phyloP scores from a whole-genome alignment of 768 basidiomycete genomes.

The Lactarius sanguifluus region DNA sequence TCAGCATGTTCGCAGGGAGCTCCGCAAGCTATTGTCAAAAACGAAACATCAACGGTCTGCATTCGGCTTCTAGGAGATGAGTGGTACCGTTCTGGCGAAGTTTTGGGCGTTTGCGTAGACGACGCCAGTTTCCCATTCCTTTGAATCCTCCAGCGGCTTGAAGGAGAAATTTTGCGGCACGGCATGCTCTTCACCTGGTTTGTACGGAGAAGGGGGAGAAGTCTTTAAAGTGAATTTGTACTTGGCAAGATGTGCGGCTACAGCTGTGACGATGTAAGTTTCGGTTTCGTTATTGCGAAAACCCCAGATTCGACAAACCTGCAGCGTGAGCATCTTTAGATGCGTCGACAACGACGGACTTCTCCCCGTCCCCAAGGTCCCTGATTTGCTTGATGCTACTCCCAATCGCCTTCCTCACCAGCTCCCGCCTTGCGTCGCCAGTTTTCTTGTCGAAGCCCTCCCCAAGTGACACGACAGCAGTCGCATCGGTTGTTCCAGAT shows the following conservation, averaged over 20 bases:
- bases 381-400: conserved; percentile 70
- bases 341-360: conserved; percentile 60
- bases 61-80: neutral
- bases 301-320: conserved; percentile 46
- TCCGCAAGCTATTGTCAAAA: conserved; percentile 65
- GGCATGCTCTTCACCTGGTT: conserved; percentile 55
- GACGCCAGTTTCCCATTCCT: conserved; percentile 72
- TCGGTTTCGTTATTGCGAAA: conserved; percentile 16
- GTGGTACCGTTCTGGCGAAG: conserved; percentile 66
- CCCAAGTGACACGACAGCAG: conserved; percentile 59
- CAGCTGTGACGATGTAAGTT: conserved; percentile 47
- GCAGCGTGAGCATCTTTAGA: conserved; percentile 73
- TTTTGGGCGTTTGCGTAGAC: conserved; percentile 79
- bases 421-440: conserved; percentile 53
- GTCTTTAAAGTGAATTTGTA: conserved; percentile 84
- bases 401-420: conserved; percentile 69
- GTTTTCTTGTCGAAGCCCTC: conserved; percentile 50
- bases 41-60: neutral
- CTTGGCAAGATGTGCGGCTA: conserved; percentile 71
- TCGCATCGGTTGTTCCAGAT: conserved; percentile 39
- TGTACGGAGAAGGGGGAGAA: conserved; percentile 59
- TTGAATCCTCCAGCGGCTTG: conserved; percentile 45
- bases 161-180: conserved; percentile 52
- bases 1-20: conserved; percentile 82
- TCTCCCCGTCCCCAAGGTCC: conserved; percentile 56